Conservation (phyloP, 2,329 filamentous ascomycete species). For the Claviceps sp. region DNA sequence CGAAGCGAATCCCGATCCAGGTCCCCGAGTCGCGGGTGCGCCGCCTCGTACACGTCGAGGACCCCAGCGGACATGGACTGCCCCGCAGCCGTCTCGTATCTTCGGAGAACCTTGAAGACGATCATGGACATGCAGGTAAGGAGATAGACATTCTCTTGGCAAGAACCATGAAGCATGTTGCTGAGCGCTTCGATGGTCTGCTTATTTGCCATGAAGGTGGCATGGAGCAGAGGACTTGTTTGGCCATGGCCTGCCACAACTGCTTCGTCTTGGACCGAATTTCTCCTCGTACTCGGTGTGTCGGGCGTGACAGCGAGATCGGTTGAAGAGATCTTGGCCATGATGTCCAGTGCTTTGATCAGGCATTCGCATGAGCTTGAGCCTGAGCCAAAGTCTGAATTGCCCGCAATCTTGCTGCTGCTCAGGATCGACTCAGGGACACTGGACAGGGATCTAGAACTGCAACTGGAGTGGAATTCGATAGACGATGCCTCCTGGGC, state of each 20-base stretch:
- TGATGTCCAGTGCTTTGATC: not conserved
- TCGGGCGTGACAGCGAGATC: not conserved
- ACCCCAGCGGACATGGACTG: not conserved
- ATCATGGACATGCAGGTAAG: slow-evolving; percentile 18
- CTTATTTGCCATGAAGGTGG: slow-evolving; percentile 3
- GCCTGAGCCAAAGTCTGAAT: not conserved
- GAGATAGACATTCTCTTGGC: slow-evolving; percentile 16
- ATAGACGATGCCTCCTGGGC: not conserved
- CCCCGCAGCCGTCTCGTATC: slow-evolving; percentile 11
- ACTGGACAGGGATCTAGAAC: not conserved
- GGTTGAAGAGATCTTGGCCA: not conserved
- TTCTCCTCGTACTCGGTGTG: not conserved
- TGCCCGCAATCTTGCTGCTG: not conserved
- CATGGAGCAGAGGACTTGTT: not conserved
- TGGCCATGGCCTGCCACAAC: not conserved
- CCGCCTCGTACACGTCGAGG: not conserved
- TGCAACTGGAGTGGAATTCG: not conserved
- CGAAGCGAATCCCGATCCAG: not conserved
- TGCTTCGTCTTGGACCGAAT: not conserved
- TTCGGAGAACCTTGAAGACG: slow-evolving; percentile 18
- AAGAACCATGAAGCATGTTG: slow-evolving; percentile 19
- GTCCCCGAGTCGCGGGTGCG: not conserved
- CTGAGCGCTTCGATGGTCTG: slow-evolving; percentile 2
- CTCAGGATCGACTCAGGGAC: not conserved
- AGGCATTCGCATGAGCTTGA: not conserved